A percentile compares a stretch with the other conserved stretches of the same genome.
phyloP scores from a whole-genome alignment of 495 filamentous ascomycete genomes.

The Chaetomium tenue region DNA sequence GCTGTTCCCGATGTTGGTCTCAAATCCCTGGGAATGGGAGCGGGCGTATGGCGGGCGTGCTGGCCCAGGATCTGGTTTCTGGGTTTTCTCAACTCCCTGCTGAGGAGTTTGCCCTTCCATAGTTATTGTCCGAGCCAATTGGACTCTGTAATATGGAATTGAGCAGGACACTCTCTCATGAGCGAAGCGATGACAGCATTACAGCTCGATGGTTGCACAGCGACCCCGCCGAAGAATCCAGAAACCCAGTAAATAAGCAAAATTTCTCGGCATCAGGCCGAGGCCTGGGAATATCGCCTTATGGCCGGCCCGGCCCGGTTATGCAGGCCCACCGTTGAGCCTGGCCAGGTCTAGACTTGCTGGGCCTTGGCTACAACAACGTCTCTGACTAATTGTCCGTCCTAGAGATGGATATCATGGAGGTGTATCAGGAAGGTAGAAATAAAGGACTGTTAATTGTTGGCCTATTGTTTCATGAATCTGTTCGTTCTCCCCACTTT shows the following conservation, averaged over 20 bases:
- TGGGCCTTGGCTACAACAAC: too few species aligned
- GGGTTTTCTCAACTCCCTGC: not conserved
- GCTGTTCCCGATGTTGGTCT: not conserved
- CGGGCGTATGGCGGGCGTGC: not conserved
- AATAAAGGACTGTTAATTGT: too few species aligned
- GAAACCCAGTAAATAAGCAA: not conserved
- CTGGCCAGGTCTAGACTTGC: too few species aligned
- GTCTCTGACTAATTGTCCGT: too few species aligned
- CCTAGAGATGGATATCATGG: too few species aligned
- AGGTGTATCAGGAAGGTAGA: too few species aligned
- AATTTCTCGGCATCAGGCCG: not conserved
- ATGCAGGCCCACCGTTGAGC: not conserved
- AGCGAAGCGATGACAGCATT: not conserved
- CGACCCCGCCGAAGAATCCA: not conserved
- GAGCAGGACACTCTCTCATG: not conserved
- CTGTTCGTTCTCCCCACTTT: too few species aligned
- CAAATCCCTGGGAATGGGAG: not conserved
- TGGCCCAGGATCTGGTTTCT: not conserved
- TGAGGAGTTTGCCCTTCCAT: not conserved
- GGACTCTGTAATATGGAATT: not conserved
- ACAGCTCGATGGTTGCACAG: not conserved
- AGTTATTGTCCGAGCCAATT: not conserved
- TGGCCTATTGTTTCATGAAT: too few species aligned
- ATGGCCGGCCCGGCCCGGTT: not conserved
- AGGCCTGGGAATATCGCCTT: not conserved